These are phyloP conservation scores for Aegilops bicornis DNA, from an alignment of 176 grass and related monocot genomes.

Conservation along the genomic window DNA sequence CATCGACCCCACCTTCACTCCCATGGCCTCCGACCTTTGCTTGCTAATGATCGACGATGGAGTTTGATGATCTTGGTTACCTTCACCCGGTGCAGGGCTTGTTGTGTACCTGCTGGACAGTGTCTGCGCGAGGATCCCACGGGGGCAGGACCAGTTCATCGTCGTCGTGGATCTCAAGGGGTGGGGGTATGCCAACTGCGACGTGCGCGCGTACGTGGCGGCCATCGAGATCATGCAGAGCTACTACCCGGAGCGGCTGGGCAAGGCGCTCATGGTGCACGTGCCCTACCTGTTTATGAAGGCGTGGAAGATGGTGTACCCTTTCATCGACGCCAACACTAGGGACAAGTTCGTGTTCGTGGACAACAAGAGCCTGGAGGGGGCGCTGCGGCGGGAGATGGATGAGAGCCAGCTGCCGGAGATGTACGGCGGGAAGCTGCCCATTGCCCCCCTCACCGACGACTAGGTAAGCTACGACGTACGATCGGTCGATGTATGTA, in stretches of 20 bases:
- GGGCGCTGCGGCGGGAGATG: slow-evolving; percentile 53
- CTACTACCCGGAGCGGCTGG: slow-evolving; percentile 73
- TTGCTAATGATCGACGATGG: background rate
- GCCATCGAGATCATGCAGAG: slow-evolving; percentile 76
- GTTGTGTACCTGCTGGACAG: slow-evolving; percentile 55
- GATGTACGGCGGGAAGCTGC: slow-evolving; percentile 59
- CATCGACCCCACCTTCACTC: background rate
- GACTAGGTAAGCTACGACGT: too few species aligned
- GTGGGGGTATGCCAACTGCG: slow-evolving; percentile 73
- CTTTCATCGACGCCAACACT: slow-evolving; percentile 65
- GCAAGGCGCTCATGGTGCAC: slow-evolving; percentile 52
- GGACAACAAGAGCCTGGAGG: slow-evolving; percentile 58
- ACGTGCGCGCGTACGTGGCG: slow-evolving; percentile 50
- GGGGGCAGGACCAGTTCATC: slow-evolving; percentile 63
- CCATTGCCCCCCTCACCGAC: slow-evolving; percentile 47
- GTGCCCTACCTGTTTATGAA: slow-evolving; percentile 73
- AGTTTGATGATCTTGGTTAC: too few species aligned
- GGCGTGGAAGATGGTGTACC: slow-evolving; percentile 65
- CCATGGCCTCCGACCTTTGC: background rate
- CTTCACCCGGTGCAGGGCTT: slow-evolving; percentile 38
- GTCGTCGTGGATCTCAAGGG: slow-evolving; percentile 65
- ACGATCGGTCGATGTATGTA: too few species aligned
- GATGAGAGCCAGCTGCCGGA: slow-evolving; percentile 72
- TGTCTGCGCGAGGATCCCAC: slow-evolving; percentile 54
- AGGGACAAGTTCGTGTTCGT: slow-evolving; percentile 77